These are phyloP conservation scores for Strobilomyces dryophilus DNA, from an alignment of 768 basidiomycete species.

Conservation along the genomic window DNA sequence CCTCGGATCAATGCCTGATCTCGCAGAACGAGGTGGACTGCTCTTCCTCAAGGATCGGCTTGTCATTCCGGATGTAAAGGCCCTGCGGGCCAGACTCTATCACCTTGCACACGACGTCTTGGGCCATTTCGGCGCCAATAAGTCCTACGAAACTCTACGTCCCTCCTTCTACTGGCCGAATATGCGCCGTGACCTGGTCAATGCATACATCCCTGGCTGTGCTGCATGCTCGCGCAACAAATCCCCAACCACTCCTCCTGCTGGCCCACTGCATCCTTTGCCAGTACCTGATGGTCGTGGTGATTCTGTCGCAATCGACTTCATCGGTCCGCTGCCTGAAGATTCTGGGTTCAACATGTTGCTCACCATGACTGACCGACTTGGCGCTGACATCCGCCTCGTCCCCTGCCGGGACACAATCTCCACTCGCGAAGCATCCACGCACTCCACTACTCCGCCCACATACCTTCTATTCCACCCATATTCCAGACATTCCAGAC, in stretches of 20 bases:
- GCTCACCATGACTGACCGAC: background rate
- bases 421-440: background rate
- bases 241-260: background rate
- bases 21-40: background rate
- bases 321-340: background rate
- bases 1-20: background rate
- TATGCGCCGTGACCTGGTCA: background rate
- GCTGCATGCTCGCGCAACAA: background rate
- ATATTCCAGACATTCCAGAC: no score
- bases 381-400: background rate
- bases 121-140: background rate
- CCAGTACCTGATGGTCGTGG: background rate
- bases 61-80: background rate
- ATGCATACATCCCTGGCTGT: background rate
- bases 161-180: background rate
- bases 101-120: background rate
- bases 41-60: background rate
- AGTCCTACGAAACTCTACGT: background rate
- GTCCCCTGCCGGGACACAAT: background rate
- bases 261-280: background rate
- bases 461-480: no score
- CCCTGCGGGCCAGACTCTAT: background rate
- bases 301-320: background rate
- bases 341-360: background rate
- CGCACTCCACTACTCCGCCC: no score